These are phyloP conservation scores for Aspergillus kassunensis DNA, from an alignment of 495 filamentous ascomycete species.

Conservation along the genomic window DNA sequence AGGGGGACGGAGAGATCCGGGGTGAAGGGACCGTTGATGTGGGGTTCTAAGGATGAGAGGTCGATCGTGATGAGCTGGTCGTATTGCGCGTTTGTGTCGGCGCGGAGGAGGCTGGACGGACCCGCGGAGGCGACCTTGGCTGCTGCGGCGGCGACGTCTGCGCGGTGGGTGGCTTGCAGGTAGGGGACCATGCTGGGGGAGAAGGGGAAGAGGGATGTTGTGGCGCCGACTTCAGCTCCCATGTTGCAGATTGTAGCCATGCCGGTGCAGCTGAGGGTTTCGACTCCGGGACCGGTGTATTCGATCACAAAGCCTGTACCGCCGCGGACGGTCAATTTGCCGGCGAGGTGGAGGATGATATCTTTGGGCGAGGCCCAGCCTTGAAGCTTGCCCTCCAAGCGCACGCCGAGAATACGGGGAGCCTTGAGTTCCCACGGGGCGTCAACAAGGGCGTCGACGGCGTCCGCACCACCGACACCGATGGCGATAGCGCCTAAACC, in stretches of 20 bases:
- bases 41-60: slow-evolving; percentile 89
- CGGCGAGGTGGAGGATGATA: slow-evolving; percentile 97
- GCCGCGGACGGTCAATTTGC: slow-evolving; percentile 96
- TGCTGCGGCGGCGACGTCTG: slow-evolving; percentile 62
- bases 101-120: slow-evolving; percentile 44
- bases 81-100: slow-evolving; percentile 88
- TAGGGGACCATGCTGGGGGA: slow-evolving; percentile 98
- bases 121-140: slow-evolving; percentile 40
- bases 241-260: slow-evolving; percentile 75
- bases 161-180: slow-evolving; percentile 82
- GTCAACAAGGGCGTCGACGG: slow-evolving; percentile 97
- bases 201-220: slow-evolving; percentile 98
- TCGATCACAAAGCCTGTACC: slow-evolving; percentile 97
- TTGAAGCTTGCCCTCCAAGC: slow-evolving; percentile 81
- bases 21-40: slow-evolving; percentile 99
- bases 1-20: slow-evolving; percentile 97
- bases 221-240: slow-evolving; percentile 93
- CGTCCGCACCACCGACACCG: slow-evolving; percentile 97
- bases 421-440: slow-evolving; percentile 98
- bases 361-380: slow-evolving; percentile 98
- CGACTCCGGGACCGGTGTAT: slow-evolving; percentile 84
- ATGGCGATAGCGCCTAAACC: slow-evolving; percentile 93
- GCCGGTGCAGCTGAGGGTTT: slow-evolving; percentile 63
- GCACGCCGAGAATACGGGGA: slow-evolving; percentile 94
- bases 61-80: slow-evolving; percentile 96